Evolutionary conservation across 208 protist genomes (phyloP), one percentile per base, ranked within the genome.

Genomic region (Naegleria gruberi): DNA sequence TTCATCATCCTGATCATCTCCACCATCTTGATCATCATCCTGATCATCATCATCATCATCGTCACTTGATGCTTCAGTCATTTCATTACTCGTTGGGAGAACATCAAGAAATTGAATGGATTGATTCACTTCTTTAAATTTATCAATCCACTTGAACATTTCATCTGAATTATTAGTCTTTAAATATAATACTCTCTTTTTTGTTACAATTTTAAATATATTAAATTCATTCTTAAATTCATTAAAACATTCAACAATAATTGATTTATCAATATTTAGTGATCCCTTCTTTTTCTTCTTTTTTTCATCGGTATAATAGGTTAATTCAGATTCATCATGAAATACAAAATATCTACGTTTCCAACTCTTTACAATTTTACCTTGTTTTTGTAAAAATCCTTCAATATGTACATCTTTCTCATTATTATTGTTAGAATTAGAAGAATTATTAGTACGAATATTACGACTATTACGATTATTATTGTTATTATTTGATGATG

Each of bases 281-380:
- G 51, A 65, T 19, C 51, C 51, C 30, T 65, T 65, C 30, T 65
- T 23, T 65, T 86, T 86, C 43, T 86, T 86, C 7, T 86, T 40
- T 30, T 86, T 40, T 30, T 47, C 8, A 30, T 42, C 37, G 37
- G 8, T 65, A 17, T 43, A 87, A 65, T 65, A 87, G 34, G 12
- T 65, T 12, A 87, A 57, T 47, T 8, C 65, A 5, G 7, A 30
- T 40, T 87, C 26, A n/a, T 87, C 45, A 65, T 26, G 26, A 6
- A 87, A 87, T 26, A 57, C 43, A 65, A 87, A 87, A 10, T 41
- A 87, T 42, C 83, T 19, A 5, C 44, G 0, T 42, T 87, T 87
- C 83, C 83, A 87, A 87, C n/a, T 87, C 83, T 87, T 87, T 6
- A 87, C 83, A 30, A 30, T 65, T 41, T 87, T 37, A 42, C 83